phyloP scores from a whole-genome alignment of 2,329 filamentous ascomycete genomes.

The Phaeosphaeriaceae sp. region DNA sequence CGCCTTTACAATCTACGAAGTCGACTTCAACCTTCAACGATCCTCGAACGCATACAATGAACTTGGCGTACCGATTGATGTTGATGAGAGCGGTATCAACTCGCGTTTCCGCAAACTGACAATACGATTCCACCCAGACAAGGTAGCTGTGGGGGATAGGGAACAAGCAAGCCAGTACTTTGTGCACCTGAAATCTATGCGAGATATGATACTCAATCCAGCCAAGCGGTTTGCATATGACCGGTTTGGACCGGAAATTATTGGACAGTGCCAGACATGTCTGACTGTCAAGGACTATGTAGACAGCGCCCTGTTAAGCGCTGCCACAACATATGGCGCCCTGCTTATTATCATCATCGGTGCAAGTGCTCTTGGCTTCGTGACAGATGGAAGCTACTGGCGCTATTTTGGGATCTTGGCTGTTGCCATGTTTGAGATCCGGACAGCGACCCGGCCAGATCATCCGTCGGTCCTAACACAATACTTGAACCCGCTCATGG shows the following conservation, averaged over 20 bases:
- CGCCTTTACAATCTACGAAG: constrained; percentile 89
- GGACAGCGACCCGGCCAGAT: constrained; percentile 61
- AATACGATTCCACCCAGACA: constrained; percentile 80
- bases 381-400: constrained; percentile 51
- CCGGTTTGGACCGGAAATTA: constrained; percentile 72
- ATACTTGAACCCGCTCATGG: constrained; percentile 57
- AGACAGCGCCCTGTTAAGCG: constrained; percentile 62
- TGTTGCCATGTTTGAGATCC: constrained; percentile 63
- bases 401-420: constrained; percentile 59
- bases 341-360: constrained; percentile 37
- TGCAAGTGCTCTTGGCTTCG: constrained; percentile 43
- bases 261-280: constrained; percentile 61
- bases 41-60: constrained; percentile 79
- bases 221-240: constrained; percentile 83
- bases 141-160: constrained; percentile 56
- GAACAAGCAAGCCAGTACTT: constrained; percentile 63
- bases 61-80: constrained; percentile 72
- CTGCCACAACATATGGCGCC: constrained; percentile 34
- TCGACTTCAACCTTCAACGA: constrained; percentile 77
- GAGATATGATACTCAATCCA: constrained; percentile 86
- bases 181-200: constrained; percentile 80
- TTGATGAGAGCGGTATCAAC: constrained; percentile 79
- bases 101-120: constrained; percentile 76
- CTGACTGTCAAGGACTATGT: constrained; percentile 76
- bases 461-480: constrained; percentile 53